Evolutionary conservation across 805 yeast genomes (phyloP).

Genomic region (Myxozyma neotropica): DNA sequence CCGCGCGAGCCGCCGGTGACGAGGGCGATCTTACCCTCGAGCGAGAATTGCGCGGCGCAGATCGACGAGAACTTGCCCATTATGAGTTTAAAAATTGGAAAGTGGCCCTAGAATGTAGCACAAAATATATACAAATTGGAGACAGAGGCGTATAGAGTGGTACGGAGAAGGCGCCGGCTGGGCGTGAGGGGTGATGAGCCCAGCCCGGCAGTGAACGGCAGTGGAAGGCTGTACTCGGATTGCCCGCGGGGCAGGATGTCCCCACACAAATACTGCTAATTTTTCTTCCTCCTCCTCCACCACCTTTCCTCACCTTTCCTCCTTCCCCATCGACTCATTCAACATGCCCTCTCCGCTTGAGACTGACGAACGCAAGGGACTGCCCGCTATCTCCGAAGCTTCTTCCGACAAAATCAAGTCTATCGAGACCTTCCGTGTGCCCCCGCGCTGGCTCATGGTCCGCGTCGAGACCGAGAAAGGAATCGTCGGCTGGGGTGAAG

Average conservation of each 20-base stretch:
- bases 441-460: constrained; percentile 41
- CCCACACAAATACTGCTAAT: neutral
- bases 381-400: constrained; percentile 17
- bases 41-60: constrained; percentile 40
- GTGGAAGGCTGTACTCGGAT: neutral
- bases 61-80: neutral
- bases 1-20: constrained; percentile 66
- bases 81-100: neutral
- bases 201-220: neutral
- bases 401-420: constrained; percentile 18
- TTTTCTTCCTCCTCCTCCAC: too few relatives aligned
- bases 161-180: too few relatives aligned
- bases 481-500: constrained; percentile 42
- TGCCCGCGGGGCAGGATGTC: too few relatives aligned
- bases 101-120: neutral
- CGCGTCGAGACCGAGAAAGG: constrained; percentile 38
- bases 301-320: too few relatives aligned
- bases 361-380: constrained; percentile 24
- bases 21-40: constrained; percentile 49
- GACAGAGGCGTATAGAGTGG: too few relatives aligned
- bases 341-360: constrained; percentile 27
- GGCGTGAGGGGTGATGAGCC: too few relatives aligned
- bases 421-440: constrained; percentile 40
- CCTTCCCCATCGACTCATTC: too few relatives aligned
- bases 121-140: neutral